A percentile compares a stretch with the other conserved stretches of the same genome.
Conservation (phyloP, 108 stramenopile genomes). For the Pelagomonas calceolata region DNA sequence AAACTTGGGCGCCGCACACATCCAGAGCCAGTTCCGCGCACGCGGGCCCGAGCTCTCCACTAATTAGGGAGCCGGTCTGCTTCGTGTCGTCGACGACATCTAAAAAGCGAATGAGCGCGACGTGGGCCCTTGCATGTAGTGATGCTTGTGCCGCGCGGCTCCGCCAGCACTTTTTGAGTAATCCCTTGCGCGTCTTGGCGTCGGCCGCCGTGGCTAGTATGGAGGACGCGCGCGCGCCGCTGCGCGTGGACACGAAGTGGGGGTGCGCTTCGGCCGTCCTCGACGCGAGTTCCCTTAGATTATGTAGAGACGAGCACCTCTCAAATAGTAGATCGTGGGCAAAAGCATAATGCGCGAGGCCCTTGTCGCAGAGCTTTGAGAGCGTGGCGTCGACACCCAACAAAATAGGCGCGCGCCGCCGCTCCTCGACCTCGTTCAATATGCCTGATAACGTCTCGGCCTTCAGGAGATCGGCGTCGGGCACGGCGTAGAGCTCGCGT, state of each 20-base stretch:
- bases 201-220: neutral
- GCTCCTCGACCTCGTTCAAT: neutral
- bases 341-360: neutral
- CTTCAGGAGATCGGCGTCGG: neutral
- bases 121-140: slow-evolving; percentile 9
- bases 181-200: slow-evolving; percentile 11
- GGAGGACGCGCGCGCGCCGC: neutral
- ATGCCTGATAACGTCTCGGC: neutral
- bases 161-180: neutral
- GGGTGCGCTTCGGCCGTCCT: slow-evolving; percentile 2
- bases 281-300: neutral
- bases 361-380: neutral
- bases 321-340: slow-evolving; percentile 10
- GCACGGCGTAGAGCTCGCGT: neutral
- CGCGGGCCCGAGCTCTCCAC: neutral
- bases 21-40: neutral
- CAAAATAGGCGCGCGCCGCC: neutral
- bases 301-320: neutral
- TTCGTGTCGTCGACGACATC: slow-evolving; percentile 17
- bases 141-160: no score
- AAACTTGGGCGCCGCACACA: neutral
- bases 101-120: slow-evolving; percentile 4
- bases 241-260: slow-evolving; percentile 11
- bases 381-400: neutral
- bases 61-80: neutral